A percentile compares a stretch with the other conserved stretches of the same genome.
phyloP scores from a whole-genome alignment of 495 filamentous ascomycete genomes.

The Lepraria neglecta region DNA sequence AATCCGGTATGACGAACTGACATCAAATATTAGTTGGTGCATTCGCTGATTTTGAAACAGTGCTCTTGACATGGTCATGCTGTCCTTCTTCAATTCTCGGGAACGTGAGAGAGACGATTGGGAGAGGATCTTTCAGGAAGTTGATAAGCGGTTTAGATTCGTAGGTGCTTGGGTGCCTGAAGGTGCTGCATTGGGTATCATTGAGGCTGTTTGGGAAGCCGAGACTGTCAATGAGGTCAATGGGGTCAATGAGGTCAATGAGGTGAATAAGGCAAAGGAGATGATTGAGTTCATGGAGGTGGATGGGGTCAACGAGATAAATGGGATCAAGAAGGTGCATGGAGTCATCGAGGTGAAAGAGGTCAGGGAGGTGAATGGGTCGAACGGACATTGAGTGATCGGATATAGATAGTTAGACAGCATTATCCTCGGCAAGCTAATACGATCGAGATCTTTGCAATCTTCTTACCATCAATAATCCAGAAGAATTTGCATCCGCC shows the following conservation, averaged over 20 bases:
- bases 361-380: no score
- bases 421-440: no score
- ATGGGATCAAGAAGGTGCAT: not conserved
- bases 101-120: constrained; percentile 49
- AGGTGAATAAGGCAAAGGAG: not conserved
- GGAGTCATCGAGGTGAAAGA: no score
- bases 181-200: constrained; percentile 2
- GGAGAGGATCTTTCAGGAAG: constrained; percentile 40
- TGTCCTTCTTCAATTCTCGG: constrained; percentile 48
- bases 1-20: constrained; percentile 28
- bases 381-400: no score
- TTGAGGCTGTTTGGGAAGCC: constrained; percentile 5
- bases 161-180: not conserved
- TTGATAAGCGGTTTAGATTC: constrained; percentile 33
- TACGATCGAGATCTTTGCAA: no score
- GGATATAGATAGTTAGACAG: no score
- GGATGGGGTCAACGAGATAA: not conserved
- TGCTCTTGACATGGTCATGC: constrained; percentile 52
- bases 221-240: not conserved
- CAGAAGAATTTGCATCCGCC: no score
- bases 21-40: not conserved
- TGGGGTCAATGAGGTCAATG: not conserved
- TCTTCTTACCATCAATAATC: no score
- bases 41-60: constrained; percentile 22
- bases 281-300: not conserved